Conservation (phyloP, 2,329 filamentous ascomycete genomes). For the Knufia fluminis region DNA sequence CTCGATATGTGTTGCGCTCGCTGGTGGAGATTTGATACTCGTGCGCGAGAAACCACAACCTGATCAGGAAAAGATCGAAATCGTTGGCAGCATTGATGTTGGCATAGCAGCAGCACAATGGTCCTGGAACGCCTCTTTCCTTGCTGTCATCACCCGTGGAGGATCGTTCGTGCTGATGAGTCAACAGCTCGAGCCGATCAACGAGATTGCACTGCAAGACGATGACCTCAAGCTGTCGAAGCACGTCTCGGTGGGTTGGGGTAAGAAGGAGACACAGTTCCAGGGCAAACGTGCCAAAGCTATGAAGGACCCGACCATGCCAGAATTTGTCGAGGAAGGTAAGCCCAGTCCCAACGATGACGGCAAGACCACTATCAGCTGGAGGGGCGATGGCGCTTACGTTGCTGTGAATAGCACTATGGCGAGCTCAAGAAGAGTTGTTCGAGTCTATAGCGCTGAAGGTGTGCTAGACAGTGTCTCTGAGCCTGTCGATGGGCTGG, state of each 20-base stretch:
- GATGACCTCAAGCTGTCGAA: conserved; percentile 81
- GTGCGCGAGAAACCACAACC: conserved; percentile 62
- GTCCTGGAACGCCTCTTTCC: conserved; percentile 89
- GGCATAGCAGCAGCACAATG: conserved; percentile 83
- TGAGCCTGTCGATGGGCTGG: conserved; percentile 88
- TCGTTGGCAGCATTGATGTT: conserved; percentile 86
- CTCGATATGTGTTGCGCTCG: conserved; percentile 71
- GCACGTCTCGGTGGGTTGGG: conserved; percentile 96
- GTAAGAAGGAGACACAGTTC: conserved; percentile 96
- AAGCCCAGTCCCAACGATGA: conserved; percentile 66
- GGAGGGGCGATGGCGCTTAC: conserved; percentile 89
- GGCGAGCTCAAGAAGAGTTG: conserved; percentile 59
- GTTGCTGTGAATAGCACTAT: conserved; percentile 79
- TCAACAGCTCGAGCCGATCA: conserved; percentile 73
- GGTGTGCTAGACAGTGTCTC: conserved; percentile 86
- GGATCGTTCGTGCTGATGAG: conserved; percentile 87
- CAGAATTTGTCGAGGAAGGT: conserved; percentile 82
- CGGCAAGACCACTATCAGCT: conserved; percentile 63
- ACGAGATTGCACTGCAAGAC: conserved; percentile 59
- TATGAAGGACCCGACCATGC: conserved; percentile 85
- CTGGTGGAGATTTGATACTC: conserved; percentile 82
- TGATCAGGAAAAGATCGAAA: conserved; percentile 76
- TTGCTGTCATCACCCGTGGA: conserved; percentile 71
- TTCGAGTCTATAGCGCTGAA: conserved; percentile 84
- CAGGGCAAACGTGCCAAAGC: conserved; percentile 82